Conservation (phyloP, 805 yeast species). For the Lipomyces japonicus region DNA sequence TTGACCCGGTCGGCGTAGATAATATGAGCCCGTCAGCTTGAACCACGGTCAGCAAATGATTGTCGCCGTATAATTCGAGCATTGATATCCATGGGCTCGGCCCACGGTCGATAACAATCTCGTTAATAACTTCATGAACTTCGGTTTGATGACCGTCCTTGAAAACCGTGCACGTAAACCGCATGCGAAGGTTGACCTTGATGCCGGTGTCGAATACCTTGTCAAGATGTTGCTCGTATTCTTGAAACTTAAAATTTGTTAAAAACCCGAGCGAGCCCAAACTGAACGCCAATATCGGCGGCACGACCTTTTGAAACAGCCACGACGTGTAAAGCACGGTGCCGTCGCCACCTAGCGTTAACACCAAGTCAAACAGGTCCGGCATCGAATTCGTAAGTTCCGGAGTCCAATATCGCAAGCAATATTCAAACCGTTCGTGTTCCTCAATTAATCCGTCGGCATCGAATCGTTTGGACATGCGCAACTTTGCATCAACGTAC, state of each 20-base stretch:
- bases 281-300: slow-evolving; percentile 70
- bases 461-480: slow-evolving; percentile 60
- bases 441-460: slow-evolving; percentile 50
- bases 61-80: slow-evolving; percentile 86
- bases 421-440: slow-evolving; percentile 40
- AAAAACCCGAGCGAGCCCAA: slow-evolving; percentile 90
- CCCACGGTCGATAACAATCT: slow-evolving; percentile 87
- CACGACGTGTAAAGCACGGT: slow-evolving; percentile 83
- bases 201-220: slow-evolving; percentile 67
- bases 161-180: slow-evolving; percentile 76
- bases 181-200: slow-evolving; percentile 74
- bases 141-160: slow-evolving; percentile 40
- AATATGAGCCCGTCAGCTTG: slow-evolving; percentile 92
- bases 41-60: slow-evolving; percentile 75
- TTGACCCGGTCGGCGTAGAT: slow-evolving; percentile 94
- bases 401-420: slow-evolving; percentile 67
- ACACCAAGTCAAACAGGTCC: slow-evolving; percentile 59
- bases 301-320: slow-evolving; percentile 76
- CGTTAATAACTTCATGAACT: slow-evolving; percentile 70
- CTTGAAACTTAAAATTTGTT: slow-evolving; percentile 67
- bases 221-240: slow-evolving; percentile 57
- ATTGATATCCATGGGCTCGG: slow-evolving; percentile 90
- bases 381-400: slow-evolving; percentile 44
- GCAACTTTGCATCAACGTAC: slow-evolving; percentile 70
- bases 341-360: slow-evolving; percentile 96